Evolutionary conservation across 176 grass and related monocot species (phyloP), one percentile per base, ranked within the genome.

Genomic region (Carex scoparia): DNA sequence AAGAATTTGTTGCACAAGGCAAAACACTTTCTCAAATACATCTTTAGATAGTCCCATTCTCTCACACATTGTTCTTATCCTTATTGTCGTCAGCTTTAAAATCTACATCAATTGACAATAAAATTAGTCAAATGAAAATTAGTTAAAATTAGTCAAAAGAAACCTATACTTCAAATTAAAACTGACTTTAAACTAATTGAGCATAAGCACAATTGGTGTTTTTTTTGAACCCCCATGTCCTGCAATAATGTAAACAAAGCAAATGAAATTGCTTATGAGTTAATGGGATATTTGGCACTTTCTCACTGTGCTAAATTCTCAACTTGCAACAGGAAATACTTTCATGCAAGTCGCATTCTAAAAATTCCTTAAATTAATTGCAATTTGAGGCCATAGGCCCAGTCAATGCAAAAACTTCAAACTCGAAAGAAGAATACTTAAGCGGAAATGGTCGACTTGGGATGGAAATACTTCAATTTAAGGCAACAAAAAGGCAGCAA

Each of bases 21-120:
- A 92, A 75, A 95, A 99, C 1, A 95, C 91, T 79, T 84, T 76
- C 62, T 99, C 96, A 88, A 92, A 80, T 74, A 92, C 70, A 79
- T 95, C 91, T 31, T 95, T 93, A 86, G 84, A 74, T 81, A 99
- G 86, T 80, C 94, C 88, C 86, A 99, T 81, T 85, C 80, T 99
- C 88, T 99, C 96, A 87, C 93, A 94, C 56, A 99, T 87, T 84
- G 93, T 86, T 99, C 86, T 95, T 86, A 99, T 95, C 85, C 96
- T 95, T 85, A 95, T 95, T 70, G 96, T 93, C 74, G 91, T 87
- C 23, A 99, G 81, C 78, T 99, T 99, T 64, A 83, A 33, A 58
- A 99, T 93, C 96, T 99, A 92, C 44, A 84, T 65, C 48, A 57
- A 16, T 85, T 19, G 85, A 71, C 59, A 61, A 12, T 14, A 79